Evolutionary conservation across 345 rosid genomes (phyloP), one percentile per base, ranked within the genome.

Genomic region (Raphanus raphanistrum): DNA sequence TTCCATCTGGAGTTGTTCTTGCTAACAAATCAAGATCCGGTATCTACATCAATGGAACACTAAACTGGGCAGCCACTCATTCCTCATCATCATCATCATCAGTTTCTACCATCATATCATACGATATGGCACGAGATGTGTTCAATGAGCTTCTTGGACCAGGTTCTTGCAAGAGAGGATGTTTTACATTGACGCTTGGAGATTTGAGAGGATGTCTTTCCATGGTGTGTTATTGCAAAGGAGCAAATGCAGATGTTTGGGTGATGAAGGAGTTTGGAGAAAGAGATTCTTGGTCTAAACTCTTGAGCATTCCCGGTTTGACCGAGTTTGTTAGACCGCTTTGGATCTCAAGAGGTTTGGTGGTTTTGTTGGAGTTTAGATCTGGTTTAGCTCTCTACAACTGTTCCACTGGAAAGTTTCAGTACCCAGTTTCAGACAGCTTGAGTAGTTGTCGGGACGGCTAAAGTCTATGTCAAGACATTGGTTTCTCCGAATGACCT

Each of bases 351-450:
- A 71, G 21, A 1, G 62, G 63, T 59, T 77, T 65, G 4, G 72
- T 78, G 32, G 60, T 79, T 73, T 57, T 81, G 8, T 15, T 83
- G 71, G 83, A 81, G 67, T 76, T 76, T 36, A 81, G 81, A 68
- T 76, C 78, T 50, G 84, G 83, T 36, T 76, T 81, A 62, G 81
- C 80, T 76, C 74, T 81, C 5, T 81, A 81, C 33, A 43, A 54
- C 65, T 48, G 66, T 67, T 13, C 8, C 28, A 71, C 15, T 67
- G 81, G 70, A 9, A 43, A 3, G 28, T 81, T 67, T 61, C 17
- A 25, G 12, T 71, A 71, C 12, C 84, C 74, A 9, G 52, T 76
- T 77, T 17, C 38, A 70, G 50, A 67, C 7, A 55, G 45, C 9
- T 36, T 81, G 10, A 67, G 26, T 68, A 3, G 77, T 67, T 71